phyloP scores from a whole-genome alignment of 768 basidiomycete genomes.

The Auriscalpium microsporum region DNA sequence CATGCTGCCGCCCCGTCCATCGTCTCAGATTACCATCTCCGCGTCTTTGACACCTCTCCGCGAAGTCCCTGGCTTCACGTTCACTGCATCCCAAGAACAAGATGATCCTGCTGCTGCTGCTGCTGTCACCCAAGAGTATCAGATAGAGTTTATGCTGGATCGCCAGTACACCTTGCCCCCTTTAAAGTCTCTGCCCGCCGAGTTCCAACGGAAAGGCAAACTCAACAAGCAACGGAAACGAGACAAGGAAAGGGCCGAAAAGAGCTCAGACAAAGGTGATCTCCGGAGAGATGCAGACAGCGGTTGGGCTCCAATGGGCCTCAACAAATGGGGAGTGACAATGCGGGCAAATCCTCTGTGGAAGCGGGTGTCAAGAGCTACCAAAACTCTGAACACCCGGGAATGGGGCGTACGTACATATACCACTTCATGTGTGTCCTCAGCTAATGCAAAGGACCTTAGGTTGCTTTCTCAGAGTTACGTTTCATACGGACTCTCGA shows the following conservation, averaged over 20 bases:
- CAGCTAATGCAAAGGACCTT: neutral
- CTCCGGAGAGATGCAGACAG: constrained; percentile 33
- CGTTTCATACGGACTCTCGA: constrained; percentile 74
- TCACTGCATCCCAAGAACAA: neutral
- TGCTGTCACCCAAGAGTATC: constrained; percentile 18
- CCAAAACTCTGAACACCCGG: constrained; percentile 69
- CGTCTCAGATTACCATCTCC: constrained; percentile 2
- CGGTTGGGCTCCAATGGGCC: constrained; percentile 57
- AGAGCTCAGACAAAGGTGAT: constrained; percentile 29
- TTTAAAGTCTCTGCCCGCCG: constrained; percentile 44
- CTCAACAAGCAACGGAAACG: constrained; percentile 42
- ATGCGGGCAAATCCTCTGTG: constrained; percentile 71
- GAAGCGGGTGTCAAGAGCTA: constrained; percentile 57
- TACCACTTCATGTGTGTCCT: neutral
- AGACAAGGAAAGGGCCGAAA: constrained; percentile 39
- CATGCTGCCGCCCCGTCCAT: constrained; percentile 7
- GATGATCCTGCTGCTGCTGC: constrained; percentile 5
- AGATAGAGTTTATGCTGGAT: constrained; percentile 25
- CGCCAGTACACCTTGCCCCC: constrained; percentile 48
- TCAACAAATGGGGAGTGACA: constrained; percentile 58
- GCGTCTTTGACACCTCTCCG: constrained; percentile 6
- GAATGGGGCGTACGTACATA: constrained; percentile 68
- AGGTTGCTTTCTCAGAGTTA: constrained; percentile 78
- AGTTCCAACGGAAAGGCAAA: constrained; percentile 44
- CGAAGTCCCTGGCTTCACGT: constrained; percentile 6